Evolutionary conservation across 2,329 filamentous ascomycete species (phyloP).

Genomic region (Calonectria henricotiae): DNA sequence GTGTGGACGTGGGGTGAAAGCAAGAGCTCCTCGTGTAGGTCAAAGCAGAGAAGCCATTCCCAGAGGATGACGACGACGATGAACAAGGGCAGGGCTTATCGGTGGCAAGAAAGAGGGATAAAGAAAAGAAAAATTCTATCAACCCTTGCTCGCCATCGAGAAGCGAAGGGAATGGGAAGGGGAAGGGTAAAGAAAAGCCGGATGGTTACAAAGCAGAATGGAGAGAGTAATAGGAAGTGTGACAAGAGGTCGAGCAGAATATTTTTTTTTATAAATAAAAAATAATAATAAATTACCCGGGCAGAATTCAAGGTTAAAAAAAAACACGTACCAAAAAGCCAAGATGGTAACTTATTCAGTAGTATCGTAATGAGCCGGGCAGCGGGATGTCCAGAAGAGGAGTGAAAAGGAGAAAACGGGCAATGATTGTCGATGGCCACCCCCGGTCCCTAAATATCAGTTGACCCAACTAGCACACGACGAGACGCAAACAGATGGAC

Average conservation of each 20-base stretch:
- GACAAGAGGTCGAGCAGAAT: not conserved
- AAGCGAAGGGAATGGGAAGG: not conserved
- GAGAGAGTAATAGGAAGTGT: not conserved
- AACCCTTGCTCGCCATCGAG: not conserved
- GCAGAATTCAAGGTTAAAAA: constrained; percentile 21
- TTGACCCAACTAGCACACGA: constrained; percentile 12
- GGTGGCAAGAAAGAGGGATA: constrained; percentile 23
- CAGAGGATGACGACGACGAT: not conserved
- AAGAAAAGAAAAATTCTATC: constrained; percentile 12
- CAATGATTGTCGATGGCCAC: constrained; percentile 27
- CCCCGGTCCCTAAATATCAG: constrained; percentile 36
- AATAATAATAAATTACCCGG: too few relatives aligned
- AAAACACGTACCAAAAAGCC: constrained; percentile 14
- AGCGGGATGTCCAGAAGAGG: constrained; percentile 21
- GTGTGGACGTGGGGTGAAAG: constrained; percentile 13
- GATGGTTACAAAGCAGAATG: constrained; percentile 6
- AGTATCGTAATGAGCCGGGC: not conserved
- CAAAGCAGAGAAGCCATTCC: constrained; percentile 17
- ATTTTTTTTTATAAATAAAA: too few relatives aligned
- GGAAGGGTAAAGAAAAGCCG: constrained; percentile 2
- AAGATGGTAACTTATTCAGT: constrained; percentile 10
- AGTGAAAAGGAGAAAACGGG: constrained; percentile 2
- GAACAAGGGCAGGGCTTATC: not conserved
- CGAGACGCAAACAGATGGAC: constrained; percentile 18
- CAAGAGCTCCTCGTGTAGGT: not conserved